Percentiles rank a stretch among this genome's conserved stretches.
Conservation (phyloP, 805 yeast species). For the Alloascoidea africana region DNA sequence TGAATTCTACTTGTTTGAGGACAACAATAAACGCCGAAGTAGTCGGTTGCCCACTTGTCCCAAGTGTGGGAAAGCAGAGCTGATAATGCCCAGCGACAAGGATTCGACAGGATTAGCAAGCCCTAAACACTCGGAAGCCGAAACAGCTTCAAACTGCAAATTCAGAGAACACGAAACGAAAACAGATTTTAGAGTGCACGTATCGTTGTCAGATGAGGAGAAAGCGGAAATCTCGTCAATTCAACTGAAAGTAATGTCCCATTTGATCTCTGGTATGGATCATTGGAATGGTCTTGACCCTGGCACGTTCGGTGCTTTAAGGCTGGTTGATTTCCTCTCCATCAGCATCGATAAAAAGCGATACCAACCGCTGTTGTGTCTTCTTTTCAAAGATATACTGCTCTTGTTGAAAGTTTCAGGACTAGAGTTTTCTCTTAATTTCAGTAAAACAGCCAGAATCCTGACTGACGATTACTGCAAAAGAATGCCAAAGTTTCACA, state of each 20-base stretch:
- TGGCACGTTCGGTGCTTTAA: neutral
- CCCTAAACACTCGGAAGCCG: neutral
- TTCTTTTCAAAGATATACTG: neutral
- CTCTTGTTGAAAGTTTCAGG: neutral
- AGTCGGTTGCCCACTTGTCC: neutral
- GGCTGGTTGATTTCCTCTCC: conserved; percentile 1
- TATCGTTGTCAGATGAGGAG: neutral
- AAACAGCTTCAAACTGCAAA: neutral
- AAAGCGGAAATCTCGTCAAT: neutral
- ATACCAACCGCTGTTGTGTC: neutral
- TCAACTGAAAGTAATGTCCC: neutral
- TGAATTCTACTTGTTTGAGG: neutral
- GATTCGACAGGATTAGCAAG: neutral
- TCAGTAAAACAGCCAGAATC: neutral
- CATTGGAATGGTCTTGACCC: neutral
- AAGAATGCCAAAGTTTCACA: neutral
- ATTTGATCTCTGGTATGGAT: neutral
- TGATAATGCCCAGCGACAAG: neutral
- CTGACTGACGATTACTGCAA: no score
- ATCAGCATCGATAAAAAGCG: neutral
- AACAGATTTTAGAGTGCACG: neutral
- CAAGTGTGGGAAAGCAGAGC: neutral
- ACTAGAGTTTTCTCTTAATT: neutral
- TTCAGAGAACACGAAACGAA: neutral
- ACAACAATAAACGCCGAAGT: neutral